Percentiles rank a stretch among this genome's conserved stretches.
Conservation (phyloP, 1,284 basidiomycete genomes). For the Puccinia polysora region DNA sequence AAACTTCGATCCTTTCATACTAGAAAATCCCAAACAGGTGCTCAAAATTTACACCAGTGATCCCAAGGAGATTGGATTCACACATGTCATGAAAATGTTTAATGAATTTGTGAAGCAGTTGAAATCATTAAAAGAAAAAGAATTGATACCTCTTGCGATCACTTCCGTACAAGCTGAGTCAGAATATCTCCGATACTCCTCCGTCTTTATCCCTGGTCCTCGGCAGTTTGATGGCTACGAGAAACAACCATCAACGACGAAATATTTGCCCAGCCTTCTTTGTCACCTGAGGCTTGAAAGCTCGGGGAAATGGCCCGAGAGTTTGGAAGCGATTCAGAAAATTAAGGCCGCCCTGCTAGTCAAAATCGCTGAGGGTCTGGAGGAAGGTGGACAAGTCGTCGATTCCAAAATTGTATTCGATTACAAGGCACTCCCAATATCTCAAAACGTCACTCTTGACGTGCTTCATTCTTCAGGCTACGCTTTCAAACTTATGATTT, state of each 20-base stretch:
- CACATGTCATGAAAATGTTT: constrained; percentile 71
- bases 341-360: constrained; percentile 84
- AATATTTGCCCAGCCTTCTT: constrained; percentile 67
- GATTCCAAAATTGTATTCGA: constrained; percentile 55
- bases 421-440: constrained; percentile 59
- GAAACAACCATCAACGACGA: constrained; percentile 58
- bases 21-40: constrained; percentile 52
- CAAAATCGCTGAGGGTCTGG: constrained; percentile 59
- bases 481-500: constrained; percentile 77
- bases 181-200: constrained; percentile 74
- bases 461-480: constrained; percentile 76
- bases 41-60: constrained; percentile 52
- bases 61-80: constrained; percentile 58
- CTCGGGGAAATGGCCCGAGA: constrained; percentile 90
- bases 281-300: constrained; percentile 81
- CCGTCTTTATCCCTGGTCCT: constrained; percentile 68
- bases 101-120: constrained; percentile 72
- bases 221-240: constrained; percentile 48
- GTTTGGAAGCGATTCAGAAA: constrained; percentile 84
- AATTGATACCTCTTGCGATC: constrained; percentile 70
- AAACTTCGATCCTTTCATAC: constrained; percentile 65
- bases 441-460: constrained; percentile 71
- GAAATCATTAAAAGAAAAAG: constrained; percentile 61
- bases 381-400: constrained; percentile 57
- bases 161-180: constrained; percentile 68